Evolutionary conservation across 2,329 filamentous ascomycete genomes (phyloP).

Genomic region (Alternaria sp.): DNA sequence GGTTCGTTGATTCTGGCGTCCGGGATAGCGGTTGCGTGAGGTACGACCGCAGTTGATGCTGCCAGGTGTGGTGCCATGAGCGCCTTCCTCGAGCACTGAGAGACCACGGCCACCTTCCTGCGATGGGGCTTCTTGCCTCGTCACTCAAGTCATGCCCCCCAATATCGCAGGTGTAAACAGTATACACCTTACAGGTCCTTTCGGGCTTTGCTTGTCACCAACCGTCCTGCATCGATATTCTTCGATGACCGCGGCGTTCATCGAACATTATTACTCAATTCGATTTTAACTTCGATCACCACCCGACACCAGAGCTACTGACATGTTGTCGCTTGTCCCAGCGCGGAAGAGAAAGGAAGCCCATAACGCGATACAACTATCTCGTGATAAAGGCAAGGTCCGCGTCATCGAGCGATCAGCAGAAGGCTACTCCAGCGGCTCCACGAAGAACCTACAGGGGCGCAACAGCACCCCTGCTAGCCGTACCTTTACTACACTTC

Average conservation of each 20-base stretch:
- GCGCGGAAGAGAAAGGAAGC: constrained; percentile 42
- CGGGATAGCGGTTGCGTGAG: background rate
- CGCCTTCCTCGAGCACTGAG: background rate
- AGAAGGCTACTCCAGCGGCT: constrained; percentile 14
- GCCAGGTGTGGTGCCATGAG: background rate
- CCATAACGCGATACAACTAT: constrained; percentile 22
- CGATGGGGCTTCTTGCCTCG: background rate
- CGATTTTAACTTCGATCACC: background rate
- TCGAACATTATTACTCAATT: constrained; percentile 6
- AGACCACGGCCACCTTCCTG: background rate
- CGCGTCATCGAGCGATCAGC: constrained; percentile 38
- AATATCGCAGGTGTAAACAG: background rate
- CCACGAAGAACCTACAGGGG: constrained; percentile 20
- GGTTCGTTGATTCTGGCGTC: background rate
- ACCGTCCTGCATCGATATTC: background rate
- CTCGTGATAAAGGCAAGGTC: constrained; percentile 42
- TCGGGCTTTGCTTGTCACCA: background rate
- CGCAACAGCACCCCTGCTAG: constrained; percentile 26
- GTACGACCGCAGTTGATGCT: background rate
- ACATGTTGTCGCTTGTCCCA: constrained; percentile 42
- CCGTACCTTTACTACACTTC: constrained; percentile 37
- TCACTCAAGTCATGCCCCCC: background rate
- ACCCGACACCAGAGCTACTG: constrained; percentile 1
- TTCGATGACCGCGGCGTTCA: background rate
- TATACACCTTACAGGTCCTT: background rate